phyloP scores from a whole-genome alignment of 2,329 filamentous ascomycete genomes.

The Aspergillus persii region DNA sequence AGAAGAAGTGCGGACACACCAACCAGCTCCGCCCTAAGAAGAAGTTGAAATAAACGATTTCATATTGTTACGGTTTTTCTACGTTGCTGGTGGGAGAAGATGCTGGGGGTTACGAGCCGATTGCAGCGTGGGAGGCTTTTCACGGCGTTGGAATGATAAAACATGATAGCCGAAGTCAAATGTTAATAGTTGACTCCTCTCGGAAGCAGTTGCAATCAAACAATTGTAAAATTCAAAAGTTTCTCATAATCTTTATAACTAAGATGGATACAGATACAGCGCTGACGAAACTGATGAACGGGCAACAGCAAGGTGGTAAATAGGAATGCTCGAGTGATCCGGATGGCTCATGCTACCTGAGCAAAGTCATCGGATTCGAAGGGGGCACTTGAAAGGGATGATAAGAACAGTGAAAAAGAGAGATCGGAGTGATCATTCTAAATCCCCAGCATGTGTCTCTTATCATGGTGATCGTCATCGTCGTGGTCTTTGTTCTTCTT shows the following conservation, averaged over 20 bases:
- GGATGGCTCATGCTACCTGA: constrained; percentile 12
- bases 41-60: constrained; percentile 83
- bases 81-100: constrained; percentile 34
- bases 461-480: constrained; percentile 25
- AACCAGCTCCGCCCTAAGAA: constrained; percentile 99
- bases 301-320: neutral
- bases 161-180: constrained; percentile 37
- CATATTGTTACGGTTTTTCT: constrained; percentile 48
- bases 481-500: constrained; percentile 40
- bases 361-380: constrained; percentile 8
- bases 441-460: constrained; percentile 31
- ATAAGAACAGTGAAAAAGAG: neutral
- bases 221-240: constrained; percentile 36
- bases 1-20: constrained; percentile 99
- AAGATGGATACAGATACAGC: constrained; percentile 15
- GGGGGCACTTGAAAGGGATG: neutral
- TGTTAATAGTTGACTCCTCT: constrained; percentile 37
- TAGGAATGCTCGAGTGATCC: neutral
- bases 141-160: constrained; percentile 42
- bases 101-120: constrained; percentile 31
- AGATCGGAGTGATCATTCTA: constrained; percentile 6
- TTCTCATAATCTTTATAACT: constrained; percentile 7
- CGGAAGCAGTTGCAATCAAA: constrained; percentile 35
- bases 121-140: constrained; percentile 36
- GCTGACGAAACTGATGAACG: constrained; percentile 10